These are phyloP conservation scores for Mortierella sp. DNA, from an alignment of 371 early-diverging fungal species.

Conservation along the genomic window DNA sequence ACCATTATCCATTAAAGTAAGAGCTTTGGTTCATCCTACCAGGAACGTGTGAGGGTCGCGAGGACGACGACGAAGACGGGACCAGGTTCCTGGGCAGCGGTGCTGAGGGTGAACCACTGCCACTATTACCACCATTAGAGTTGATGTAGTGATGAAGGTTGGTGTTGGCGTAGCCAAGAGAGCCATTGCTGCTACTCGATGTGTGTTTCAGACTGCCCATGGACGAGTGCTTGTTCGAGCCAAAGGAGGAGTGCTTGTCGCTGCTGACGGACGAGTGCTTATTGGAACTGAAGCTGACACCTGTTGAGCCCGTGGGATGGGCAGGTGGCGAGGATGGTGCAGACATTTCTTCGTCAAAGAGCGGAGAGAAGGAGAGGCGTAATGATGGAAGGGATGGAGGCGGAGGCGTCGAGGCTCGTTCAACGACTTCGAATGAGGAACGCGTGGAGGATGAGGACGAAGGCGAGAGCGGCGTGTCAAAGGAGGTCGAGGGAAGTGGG, in stretches of 20 bases:
- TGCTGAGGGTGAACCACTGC: conserved; percentile 2
- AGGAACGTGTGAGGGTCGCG: conserved; percentile 17
- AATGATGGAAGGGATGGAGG: conserved; percentile 30
- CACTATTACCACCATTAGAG: conserved; percentile 10
- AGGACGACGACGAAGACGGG: conserved; percentile 3
- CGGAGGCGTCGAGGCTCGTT: conserved; percentile 36
- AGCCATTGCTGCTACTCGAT: conserved; percentile 33
- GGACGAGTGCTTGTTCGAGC: conserved; percentile 34
- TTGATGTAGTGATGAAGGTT: conserved; percentile 10
- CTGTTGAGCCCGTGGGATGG: conserved; percentile 3
- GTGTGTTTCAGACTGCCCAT: conserved; percentile 21
- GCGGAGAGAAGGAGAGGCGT: conserved; percentile 40
- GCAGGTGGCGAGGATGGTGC: background rate
- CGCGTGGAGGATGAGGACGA: conserved; percentile 3
- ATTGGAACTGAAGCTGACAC: conserved; percentile 2
- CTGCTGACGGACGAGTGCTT: conserved; percentile 29
- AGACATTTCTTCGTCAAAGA: conserved; percentile 24
- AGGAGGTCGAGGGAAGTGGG: conserved; percentile 17
- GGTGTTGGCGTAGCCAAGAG: conserved; percentile 18
- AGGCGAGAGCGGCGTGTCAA: conserved; percentile 11
- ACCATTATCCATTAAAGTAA: background rate
- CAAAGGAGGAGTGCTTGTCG: conserved; percentile 28
- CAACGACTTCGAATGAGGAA: conserved; percentile 40
- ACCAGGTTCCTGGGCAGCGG: conserved; percentile 17
- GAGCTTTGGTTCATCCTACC: conserved; percentile 2